phyloP scores from a whole-genome alignment of 805 yeast genomes.

The Saturnispora silvae region DNA sequence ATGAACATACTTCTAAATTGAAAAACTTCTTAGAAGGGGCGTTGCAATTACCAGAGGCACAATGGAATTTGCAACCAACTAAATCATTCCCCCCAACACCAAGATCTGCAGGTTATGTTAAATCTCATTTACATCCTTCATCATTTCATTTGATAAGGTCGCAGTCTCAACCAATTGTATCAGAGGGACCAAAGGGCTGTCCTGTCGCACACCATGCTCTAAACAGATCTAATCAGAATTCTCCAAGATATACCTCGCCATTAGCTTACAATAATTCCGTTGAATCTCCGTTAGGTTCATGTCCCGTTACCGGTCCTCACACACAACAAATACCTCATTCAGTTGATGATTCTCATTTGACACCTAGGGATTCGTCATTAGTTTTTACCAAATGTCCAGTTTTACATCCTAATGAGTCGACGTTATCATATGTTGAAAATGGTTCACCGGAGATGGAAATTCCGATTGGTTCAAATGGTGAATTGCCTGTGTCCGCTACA shows the following conservation, averaged over 20 bases:
- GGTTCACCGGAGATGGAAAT: conserved; percentile 1
- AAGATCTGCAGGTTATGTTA: neutral
- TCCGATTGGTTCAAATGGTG: conserved; percentile 2
- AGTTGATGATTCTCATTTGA: too few species aligned
- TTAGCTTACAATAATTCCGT: neutral
- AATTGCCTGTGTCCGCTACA: neutral
- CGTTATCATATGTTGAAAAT: conserved; percentile 2
- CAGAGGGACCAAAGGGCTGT: neutral
- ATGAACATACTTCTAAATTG: conserved; percentile 24
- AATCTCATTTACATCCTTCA: neutral
- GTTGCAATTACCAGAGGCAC: conserved; percentile 8
- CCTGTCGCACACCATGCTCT: conserved; percentile 3
- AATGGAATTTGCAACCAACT: neutral
- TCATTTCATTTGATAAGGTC: neutral
- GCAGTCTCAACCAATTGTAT: neutral
- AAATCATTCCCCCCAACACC: neutral
- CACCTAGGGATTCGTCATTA: conserved; percentile 5
- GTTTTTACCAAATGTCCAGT: conserved; percentile 21
- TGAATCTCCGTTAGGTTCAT: neutral
- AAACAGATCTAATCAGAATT: neutral
- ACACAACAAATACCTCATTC: neutral
- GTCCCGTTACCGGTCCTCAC: conserved; percentile 1
- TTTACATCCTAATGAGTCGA: conserved; percentile 18
- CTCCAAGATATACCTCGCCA: neutral
- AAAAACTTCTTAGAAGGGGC: conserved; percentile 25